Conservation (phyloP, 2,329 filamentous ascomycete species). For the Cladorrhinum sp. region DNA sequence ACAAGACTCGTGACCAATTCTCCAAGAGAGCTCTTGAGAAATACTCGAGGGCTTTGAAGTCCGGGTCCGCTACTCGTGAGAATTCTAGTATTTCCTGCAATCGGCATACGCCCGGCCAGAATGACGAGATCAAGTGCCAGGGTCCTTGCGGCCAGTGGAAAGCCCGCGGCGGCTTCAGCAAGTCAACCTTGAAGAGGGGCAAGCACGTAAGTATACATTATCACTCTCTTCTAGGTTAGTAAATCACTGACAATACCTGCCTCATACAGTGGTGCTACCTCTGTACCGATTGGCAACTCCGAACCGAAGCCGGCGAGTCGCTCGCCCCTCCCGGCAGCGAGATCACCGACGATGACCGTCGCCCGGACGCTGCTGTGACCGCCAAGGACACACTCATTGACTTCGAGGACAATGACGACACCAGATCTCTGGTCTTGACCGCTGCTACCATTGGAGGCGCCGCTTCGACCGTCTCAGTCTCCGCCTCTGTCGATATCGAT, state of each 20-base stretch:
- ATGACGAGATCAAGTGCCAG: constrained; percentile 25
- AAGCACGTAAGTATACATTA: constrained; percentile 30
- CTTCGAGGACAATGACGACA: not conserved
- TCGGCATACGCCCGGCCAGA: constrained; percentile 20
- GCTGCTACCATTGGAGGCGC: too few species aligned
- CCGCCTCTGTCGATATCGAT: too few species aligned
- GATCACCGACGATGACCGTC: constrained; percentile 13
- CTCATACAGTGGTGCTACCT: constrained; percentile 32
- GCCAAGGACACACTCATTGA: not conserved
- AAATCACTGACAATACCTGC: constrained; percentile 32
- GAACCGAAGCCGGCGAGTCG: constrained; percentile 26
- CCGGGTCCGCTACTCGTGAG: constrained; percentile 18
- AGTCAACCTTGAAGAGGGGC: constrained; percentile 30
- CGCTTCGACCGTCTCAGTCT: too few species aligned
- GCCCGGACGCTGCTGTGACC: not conserved
- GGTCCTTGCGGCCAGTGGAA: constrained; percentile 34
- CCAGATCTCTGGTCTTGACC: too few species aligned
- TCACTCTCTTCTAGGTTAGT: constrained; percentile 7
- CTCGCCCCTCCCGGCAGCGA: constrained; percentile 23
- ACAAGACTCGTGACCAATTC: constrained; percentile 29
- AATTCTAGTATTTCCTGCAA: constrained; percentile 32
- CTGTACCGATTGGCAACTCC: constrained; percentile 35
- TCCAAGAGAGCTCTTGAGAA: constrained; percentile 32
- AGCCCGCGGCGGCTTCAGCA: constrained; percentile 33
- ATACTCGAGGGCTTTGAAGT: constrained; percentile 22